Percentiles rank a stretch among this genome's conserved stretches.
These are phyloP conservation scores for Boletus huronensis DNA, from an alignment of 768 basidiomycete genomes.

Conservation along the genomic window DNA sequence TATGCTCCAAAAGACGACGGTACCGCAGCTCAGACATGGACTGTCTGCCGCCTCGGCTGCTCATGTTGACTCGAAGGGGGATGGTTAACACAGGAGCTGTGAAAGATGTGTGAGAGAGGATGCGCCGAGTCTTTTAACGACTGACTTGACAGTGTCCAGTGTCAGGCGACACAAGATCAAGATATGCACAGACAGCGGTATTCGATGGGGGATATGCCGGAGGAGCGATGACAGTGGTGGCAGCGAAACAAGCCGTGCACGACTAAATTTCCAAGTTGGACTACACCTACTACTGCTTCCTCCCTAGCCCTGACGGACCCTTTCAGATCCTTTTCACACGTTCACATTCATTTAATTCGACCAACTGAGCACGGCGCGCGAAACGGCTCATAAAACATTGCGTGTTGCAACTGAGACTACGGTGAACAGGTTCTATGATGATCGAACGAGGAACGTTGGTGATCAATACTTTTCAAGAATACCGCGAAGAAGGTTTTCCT, in stretches of 20 bases:
- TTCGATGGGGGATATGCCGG: constrained; percentile 2
- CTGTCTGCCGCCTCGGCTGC: constrained; percentile 59
- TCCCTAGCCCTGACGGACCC: neutral
- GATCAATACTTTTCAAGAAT: constrained; percentile 33
- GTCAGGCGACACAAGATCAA: neutral
- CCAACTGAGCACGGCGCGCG: neutral
- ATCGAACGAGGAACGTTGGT: neutral
- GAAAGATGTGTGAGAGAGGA: constrained; percentile 1
- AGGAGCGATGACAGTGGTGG: constrained; percentile 7
- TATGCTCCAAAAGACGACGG: constrained; percentile 73
- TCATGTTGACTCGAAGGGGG: constrained; percentile 40
- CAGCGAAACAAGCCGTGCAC: constrained; percentile 6
- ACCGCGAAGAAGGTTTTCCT: constrained; percentile 34
- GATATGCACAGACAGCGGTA: neutral
- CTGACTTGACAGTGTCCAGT: constrained; percentile 2
- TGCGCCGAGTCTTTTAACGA: neutral
- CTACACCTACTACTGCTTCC: neutral
- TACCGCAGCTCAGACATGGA: constrained; percentile 82
- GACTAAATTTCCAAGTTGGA: constrained; percentile 2
- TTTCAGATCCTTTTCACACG: constrained; percentile 26
- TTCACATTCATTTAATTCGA: constrained; percentile 1
- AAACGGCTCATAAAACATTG: neutral
- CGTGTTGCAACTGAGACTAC: constrained; percentile 6
- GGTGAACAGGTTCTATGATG: neutral
- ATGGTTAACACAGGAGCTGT: neutral